phyloP scores from a whole-genome alignment of 176 grass and related monocot genomes.

The Dactylis glomerata region DNA sequence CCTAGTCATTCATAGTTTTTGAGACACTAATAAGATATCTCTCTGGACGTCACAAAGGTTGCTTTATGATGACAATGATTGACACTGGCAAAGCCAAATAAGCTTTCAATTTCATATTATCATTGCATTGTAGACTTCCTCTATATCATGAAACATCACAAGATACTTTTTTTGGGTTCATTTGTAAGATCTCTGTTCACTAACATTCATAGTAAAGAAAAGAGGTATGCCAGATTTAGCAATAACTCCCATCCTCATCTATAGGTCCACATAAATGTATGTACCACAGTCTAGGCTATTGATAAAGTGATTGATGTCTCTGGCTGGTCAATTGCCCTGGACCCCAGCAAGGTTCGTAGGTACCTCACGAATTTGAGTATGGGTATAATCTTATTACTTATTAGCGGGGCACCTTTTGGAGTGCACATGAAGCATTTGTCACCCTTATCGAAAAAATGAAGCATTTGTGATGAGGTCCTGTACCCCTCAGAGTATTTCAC shows the following conservation, averaged over 20 bases:
- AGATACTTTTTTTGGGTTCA: neutral
- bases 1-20: neutral
- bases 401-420: neutral
- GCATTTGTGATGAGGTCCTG: neutral
- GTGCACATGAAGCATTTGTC: neutral
- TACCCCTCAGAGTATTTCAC: neutral
- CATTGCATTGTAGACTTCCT: neutral
- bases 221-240: neutral
- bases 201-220: neutral
- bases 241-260: neutral
- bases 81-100: neutral
- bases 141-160: neutral
- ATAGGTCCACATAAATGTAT: neutral
- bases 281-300: neutral
- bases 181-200: neutral
- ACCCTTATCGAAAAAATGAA: too few relatives aligned
- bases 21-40: neutral
- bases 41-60: neutral
- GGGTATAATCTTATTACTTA: neutral
- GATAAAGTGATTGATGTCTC: neutral
- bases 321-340: neutral
- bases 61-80: neutral
- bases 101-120: neutral
- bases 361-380: neutral
- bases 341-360: conserved; percentile 3